Base-by-base conservation (phyloP, 2,329 filamentous ascomycete genomes). In the Orbilia oligospora region DNA sequence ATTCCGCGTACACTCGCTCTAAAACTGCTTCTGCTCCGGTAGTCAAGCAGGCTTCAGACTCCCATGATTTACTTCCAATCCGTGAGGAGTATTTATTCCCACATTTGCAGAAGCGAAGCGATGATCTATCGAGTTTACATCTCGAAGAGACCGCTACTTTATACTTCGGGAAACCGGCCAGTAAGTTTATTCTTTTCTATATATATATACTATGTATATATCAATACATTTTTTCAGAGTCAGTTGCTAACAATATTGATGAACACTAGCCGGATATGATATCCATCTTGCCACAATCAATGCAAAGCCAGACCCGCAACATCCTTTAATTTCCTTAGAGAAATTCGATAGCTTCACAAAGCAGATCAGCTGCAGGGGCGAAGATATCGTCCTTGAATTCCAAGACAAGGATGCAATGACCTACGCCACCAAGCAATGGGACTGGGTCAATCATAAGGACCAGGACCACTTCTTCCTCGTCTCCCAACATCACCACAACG, bases 381-480 rank as follows among this genome's bases (percentile, higher is more conserved):
- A 67, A 27, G 48, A 41, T 9, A 41, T 73, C 3, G 38, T 18
- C 4, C 38, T 73, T 4, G 24, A 67, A 33, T 73, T 73, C 51
- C 12, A 49, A 2, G 46, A 48, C 16, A 67, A 51, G 18, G 33
- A 66, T 20, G 49, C 30, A 8, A 58, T 73, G 61, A 20, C 22
- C 5, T 73, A 73, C 12, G 70, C 70, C n/a, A 20, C 49, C 9
- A 66, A 58, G 20, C 44, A 66, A 30, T 73, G 70, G 70, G 51
- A 73, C 18, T 73, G 70, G 70, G 61, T 73, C 14, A 67, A 73
- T 30, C n/a, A 48, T 6, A 41, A 73, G 5, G 18, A 66, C 2
- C 14, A 51, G 3, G 51, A 66, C n/a, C 56, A 49, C 18, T 73
- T 73, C 27, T 73, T 55, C 20, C 41, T 73, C 1, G 27, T 73